phyloP scores from a whole-genome alignment of 768 basidiomycete species.

The Tricholoma matsutake region DNA sequence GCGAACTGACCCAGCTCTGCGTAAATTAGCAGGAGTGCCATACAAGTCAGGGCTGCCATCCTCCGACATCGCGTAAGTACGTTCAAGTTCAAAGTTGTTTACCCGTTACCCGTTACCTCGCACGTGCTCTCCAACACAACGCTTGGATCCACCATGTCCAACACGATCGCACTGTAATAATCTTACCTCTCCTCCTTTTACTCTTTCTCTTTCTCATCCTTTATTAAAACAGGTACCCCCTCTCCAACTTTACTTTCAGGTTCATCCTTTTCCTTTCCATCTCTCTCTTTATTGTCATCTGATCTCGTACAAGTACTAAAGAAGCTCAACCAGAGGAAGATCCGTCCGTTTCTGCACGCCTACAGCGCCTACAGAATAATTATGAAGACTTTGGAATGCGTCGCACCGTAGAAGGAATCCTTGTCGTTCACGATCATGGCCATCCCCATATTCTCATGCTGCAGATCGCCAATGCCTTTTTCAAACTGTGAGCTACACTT shows the following conservation, averaged over 20 bases:
- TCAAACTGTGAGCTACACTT: constrained; percentile 78
- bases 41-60: not conserved
- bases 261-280: constrained; percentile 20
- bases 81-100: no score
- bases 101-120: no score
- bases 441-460: constrained; percentile 98
- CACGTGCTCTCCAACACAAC: no score
- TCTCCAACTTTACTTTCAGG: constrained; percentile 94
- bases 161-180: constrained; percentile 49
- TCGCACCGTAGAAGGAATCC: constrained; percentile 86
- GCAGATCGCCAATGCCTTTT: constrained; percentile 98
- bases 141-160: constrained; percentile 51
- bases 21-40: constrained; percentile 34
- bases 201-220: constrained; percentile 2
- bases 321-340: constrained; percentile 98
- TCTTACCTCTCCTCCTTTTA: constrained; percentile 6
- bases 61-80: no score
- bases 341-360: constrained; percentile 89
- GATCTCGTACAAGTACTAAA: constrained; percentile 65
- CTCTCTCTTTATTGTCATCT: not conserved
- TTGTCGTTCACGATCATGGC: constrained; percentile 94
- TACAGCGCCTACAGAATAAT: constrained; percentile 92
- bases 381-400: constrained; percentile 98
- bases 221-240: constrained; percentile 64
- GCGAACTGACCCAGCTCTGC: constrained; percentile 56